These are phyloP conservation scores for Parascedosporium putredinis DNA, from an alignment of 2,329 filamentous ascomycete genomes.

Conservation along the genomic window DNA sequence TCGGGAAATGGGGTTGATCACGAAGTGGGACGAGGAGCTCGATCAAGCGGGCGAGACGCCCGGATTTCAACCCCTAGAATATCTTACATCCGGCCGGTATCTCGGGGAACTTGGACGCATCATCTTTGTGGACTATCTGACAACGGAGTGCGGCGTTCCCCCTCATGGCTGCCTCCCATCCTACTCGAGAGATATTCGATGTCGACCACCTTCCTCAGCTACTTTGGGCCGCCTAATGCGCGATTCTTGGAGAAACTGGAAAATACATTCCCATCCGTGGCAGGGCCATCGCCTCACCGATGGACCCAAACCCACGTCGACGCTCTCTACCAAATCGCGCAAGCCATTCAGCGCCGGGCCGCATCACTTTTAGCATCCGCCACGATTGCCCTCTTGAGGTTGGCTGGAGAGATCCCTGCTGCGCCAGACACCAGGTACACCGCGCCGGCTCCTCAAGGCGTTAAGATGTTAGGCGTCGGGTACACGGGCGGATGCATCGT, in stretches of 20 bases:
- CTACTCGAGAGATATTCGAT: slow-evolving; percentile 51
- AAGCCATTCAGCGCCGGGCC: slow-evolving; percentile 60
- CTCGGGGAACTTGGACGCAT: slow-evolving; percentile 66
- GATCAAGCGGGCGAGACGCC: slow-evolving; percentile 58
- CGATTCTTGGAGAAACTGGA: slow-evolving; percentile 35
- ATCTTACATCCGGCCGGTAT: slow-evolving; percentile 73
- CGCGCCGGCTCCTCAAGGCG: slow-evolving; percentile 11
- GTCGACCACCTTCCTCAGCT: slow-evolving; percentile 63
- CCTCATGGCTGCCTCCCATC: slow-evolving; percentile 39
- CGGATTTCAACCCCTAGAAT: slow-evolving; percentile 74
- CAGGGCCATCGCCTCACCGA: slow-evolving; percentile 34
- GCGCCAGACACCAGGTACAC: slow-evolving; percentile 7
- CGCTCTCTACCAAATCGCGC: slow-evolving; percentile 55
- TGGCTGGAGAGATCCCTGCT: slow-evolving; percentile 54
- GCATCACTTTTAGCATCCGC: slow-evolving; percentile 66
- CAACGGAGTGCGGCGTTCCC: slow-evolving; percentile 27
- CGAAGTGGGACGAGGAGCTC: slow-evolving; percentile 58
- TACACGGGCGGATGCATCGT: slow-evolving; percentile 74
- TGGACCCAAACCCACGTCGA: slow-evolving; percentile 55
- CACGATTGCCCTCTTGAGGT: slow-evolving; percentile 57
- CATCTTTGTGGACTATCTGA: slow-evolving; percentile 56
- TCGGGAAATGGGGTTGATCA: slow-evolving; percentile 52
- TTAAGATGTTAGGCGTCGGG: slow-evolving; percentile 57
- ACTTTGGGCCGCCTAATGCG: slow-evolving; percentile 47
- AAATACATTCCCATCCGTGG: slow-evolving; percentile 39